phyloP scores from a whole-genome alignment of 2,329 filamentous ascomycete genomes.

The Cladosporium sp. region DNA sequence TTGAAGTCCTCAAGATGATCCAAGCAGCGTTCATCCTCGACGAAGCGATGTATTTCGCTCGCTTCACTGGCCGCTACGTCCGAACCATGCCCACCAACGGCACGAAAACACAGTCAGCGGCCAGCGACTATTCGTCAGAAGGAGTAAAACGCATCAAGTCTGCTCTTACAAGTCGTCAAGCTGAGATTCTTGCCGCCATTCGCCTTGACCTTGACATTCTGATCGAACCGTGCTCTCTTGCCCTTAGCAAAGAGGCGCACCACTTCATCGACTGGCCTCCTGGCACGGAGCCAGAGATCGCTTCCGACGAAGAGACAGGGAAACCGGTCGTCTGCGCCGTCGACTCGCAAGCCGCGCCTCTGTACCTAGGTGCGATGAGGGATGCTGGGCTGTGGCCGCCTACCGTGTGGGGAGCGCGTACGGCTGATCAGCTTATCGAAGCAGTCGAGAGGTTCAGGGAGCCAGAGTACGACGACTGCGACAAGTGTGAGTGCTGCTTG shows the following conservation, averaged over 20 bases:
- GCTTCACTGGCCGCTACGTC: slow-evolving; percentile 25
- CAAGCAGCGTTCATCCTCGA: slow-evolving; percentile 25
- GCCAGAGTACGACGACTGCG: slow-evolving; percentile 25
- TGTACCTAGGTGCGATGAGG: slow-evolving; percentile 24
- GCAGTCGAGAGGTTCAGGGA: slow-evolving; percentile 18
- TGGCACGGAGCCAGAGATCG: slow-evolving; percentile 19
- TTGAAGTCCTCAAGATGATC: slow-evolving; percentile 19
- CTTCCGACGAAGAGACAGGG: background rate
- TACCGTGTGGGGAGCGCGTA: slow-evolving; percentile 18
- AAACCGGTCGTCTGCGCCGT: slow-evolving; percentile 19
- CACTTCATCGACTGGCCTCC: slow-evolving; percentile 28
- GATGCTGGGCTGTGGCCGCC: slow-evolving; percentile 27
- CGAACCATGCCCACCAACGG: slow-evolving; percentile 10
- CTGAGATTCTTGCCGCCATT: slow-evolving; percentile 14
- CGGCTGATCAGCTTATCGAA: slow-evolving; percentile 13
- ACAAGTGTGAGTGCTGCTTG: slow-evolving; percentile 28
- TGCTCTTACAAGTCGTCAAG: background rate
- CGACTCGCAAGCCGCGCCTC: slow-evolving; percentile 19
- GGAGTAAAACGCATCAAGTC: background rate
- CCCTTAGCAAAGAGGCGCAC: slow-evolving; percentile 19
- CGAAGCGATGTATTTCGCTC: slow-evolving; percentile 27
- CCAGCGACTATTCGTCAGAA: background rate
- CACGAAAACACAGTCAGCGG: background rate
- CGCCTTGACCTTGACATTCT: slow-evolving; percentile 24
- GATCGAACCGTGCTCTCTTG: slow-evolving; percentile 21